Base-by-base conservation (phyloP, 2,329 filamentous ascomycete species). In the Colletotrichum tropicicola region DNA sequence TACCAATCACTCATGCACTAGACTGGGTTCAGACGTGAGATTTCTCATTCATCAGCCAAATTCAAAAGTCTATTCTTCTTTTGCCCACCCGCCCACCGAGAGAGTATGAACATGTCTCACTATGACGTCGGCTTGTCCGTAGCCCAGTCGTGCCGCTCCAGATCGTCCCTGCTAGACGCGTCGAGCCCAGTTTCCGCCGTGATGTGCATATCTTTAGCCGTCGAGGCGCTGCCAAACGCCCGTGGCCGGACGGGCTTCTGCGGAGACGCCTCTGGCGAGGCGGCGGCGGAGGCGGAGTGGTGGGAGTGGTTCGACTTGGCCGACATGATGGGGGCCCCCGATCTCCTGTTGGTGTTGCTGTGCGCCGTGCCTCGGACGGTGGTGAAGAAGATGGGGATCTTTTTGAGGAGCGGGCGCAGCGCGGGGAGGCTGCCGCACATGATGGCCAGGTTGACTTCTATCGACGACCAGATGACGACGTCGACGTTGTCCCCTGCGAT, bases 401-500 rank as follows among this genome's bases (percentile, higher is more conserved):
- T 49, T 58, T 59, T 44, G 48, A 65, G 28, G 5, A 82, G 77
- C 6, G 77, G 82, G 0, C 79, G 80, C 2, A 74, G 77, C 7
- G 79, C 75, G 4, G 75, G 74, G 1, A 81, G 78, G 48, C 80
- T 82, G 47, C 79, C 80, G 5, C 75, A 81, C n/a, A 75, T 74
- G 21, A 83, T 80, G 3, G 79, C 80, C 2, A 73, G 66, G 47
- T 71, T 70, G 10, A 70, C 65, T 59, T 77, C 75, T 25, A 76
- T 71, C 13, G 70, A 62, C 7, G 72, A 74, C 75, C 75, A 77
- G 21, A 73, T 68, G 5, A 74, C 66, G 1, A 75, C 62, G 28
- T 76, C 72, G 27, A 73, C 71, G 35, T 72, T 71, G 39, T 72
- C 66, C 68, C 70, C 73, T 56, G 27, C n/a, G n/a, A n/a, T n/a